These are phyloP conservation scores for Bathelium albidoporum DNA, from an alignment of 495 filamentous ascomycete genomes.

Conservation along the genomic window DNA sequence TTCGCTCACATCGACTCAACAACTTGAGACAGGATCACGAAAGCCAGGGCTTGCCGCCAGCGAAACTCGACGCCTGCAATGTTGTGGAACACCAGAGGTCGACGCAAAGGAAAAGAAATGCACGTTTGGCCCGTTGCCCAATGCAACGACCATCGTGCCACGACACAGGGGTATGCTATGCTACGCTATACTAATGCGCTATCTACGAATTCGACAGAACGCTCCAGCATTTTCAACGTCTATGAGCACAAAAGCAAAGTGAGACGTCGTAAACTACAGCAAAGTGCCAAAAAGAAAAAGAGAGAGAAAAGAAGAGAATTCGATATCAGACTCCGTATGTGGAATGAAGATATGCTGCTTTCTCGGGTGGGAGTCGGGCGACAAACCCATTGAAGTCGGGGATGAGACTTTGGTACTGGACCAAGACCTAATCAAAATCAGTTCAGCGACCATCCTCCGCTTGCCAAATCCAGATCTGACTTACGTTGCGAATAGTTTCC, in stretches of 20 bases:
- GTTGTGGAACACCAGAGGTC: background rate
- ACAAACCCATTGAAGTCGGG: constrained; percentile 76
- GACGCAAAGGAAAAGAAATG: background rate
- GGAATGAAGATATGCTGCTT: constrained; percentile 5
- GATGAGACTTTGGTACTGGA: constrained; percentile 76
- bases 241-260: background rate
- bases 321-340: background rate
- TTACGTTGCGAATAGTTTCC: constrained; percentile 39
- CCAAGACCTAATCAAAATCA: constrained; percentile 44
- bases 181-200: constrained; percentile 2
- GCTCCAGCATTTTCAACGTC: constrained; percentile 1
- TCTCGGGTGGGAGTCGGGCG: constrained; percentile 46
- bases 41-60: background rate
- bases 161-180: constrained; percentile 2
- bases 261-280: background rate
- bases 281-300: background rate
- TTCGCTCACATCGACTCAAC: background rate
- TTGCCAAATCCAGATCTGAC: constrained; percentile 17
- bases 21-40: background rate
- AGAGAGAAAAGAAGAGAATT: too few relatives aligned
- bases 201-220: constrained; percentile 1
- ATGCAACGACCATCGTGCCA: background rate
- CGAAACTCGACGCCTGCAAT: constrained; percentile 1
- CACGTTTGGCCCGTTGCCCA: background rate
- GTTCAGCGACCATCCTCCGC: constrained; percentile 8